Evolutionary conservation across 2,329 filamentous ascomycete genomes (phyloP).

Genomic region (Orbilia oligospora): DNA sequence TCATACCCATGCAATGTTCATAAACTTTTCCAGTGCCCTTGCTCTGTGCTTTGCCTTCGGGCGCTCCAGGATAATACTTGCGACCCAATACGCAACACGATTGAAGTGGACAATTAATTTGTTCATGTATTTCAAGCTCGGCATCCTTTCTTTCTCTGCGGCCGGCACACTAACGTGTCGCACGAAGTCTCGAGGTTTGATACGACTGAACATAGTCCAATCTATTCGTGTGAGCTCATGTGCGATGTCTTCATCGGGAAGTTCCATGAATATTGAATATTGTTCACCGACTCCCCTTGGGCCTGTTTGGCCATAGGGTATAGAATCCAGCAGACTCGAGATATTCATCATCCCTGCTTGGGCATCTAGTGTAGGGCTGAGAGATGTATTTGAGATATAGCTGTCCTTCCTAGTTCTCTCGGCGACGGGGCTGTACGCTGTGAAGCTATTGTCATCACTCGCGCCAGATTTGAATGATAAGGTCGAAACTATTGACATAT

Average conservation of each 20-base stretch:
- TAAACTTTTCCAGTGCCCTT: slow-evolving; percentile 93
- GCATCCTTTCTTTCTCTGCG: slow-evolving; percentile 80
- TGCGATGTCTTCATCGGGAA: slow-evolving; percentile 85
- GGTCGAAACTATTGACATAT: slow-evolving; percentile 50
- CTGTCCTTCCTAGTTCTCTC: slow-evolving; percentile 51
- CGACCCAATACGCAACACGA: slow-evolving; percentile 84
- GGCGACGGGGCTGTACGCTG: slow-evolving; percentile 30
- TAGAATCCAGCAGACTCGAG: slow-evolving; percentile 40
- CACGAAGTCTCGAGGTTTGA: slow-evolving; percentile 91
- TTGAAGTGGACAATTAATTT: slow-evolving; percentile 96
- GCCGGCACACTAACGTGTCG: slow-evolving; percentile 85
- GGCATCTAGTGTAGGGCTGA: slow-evolving; percentile 50
- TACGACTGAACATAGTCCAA: slow-evolving; percentile 98
- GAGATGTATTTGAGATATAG: slow-evolving; percentile 41
- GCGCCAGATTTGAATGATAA: slow-evolving; percentile 41
- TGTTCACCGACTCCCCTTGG: slow-evolving; percentile 75
- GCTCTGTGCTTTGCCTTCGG: slow-evolving; percentile 97
- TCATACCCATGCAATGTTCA: slow-evolving; percentile 79
- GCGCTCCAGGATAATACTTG: slow-evolving; percentile 86
- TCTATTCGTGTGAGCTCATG: slow-evolving; percentile 95
- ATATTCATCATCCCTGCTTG: slow-evolving; percentile 54
- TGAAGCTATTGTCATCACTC: slow-evolving; percentile 41
- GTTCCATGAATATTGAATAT: slow-evolving; percentile 91
- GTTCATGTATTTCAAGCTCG: slow-evolving; percentile 86
- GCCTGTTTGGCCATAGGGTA: slow-evolving; percentile 38